Evolutionary conservation across 2,329 filamentous ascomycete species (phyloP), one percentile per base, ranked within the genome.

Genomic region (Talaromyces sp.): DNA sequence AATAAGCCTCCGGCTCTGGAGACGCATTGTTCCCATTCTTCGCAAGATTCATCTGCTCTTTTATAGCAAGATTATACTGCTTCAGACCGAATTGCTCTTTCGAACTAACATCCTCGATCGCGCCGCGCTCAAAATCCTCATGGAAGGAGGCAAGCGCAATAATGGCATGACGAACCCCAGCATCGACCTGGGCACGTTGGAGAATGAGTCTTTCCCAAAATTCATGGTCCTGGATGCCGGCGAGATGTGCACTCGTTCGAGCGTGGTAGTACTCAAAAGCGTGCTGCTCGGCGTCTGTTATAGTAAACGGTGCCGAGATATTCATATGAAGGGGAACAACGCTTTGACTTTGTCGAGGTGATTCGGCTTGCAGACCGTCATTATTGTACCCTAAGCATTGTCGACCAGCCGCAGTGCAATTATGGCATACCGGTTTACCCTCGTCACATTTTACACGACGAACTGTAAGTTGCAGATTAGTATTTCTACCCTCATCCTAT

Each of bases 381-480:
- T 54, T 15, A 53, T 34, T 29, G 49, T 63, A 63, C 22, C 61
- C 61, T 19, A 54, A n/a, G 22, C 61, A 63, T 19, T 38, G 36
- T 34, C 61, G 61, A 56, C 10, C 10, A 22, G 47, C 36, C 15
- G 49, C 19, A 31, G 34, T 17, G 3, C 61, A 63, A n/a, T 63
- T 63, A 19, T 34, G 47, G 27, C 61, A 63, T 19, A 31, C 22
- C 27, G 61, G 61, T 25, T 56, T 63, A 25, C 36, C 49, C 49
- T 63, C 61, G 27, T 63, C 61, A 53, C 61, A 63, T 19, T 63
- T 63, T n/a, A 63, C 38, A 25, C 61, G 61, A 25, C 61, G 61
- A 29, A 63, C 61, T 63, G n/a, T 3, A 53, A 45, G 7, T 1
- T 17, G 17, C 7, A 27, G 22, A 19, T 59, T 13, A 59, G 56